Evolutionary conservation across 257 asterid genomes (phyloP), one percentile per base, ranked within the genome.

Genomic region (Solanum appendiculatum): DNA sequence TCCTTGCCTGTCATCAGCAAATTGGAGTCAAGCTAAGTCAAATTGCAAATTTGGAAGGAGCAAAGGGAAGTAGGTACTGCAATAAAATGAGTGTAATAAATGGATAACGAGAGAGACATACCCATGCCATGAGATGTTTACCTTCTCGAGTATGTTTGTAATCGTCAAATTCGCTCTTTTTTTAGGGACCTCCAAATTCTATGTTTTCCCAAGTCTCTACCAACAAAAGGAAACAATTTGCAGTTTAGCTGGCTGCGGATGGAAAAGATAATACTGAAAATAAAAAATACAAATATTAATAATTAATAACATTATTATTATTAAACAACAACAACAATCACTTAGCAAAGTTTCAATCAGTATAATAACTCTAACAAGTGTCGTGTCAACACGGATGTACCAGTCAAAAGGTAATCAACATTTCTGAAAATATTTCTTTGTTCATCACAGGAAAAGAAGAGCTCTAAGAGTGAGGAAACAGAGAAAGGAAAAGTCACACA

Each of bases 1-100:
- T 97, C 99, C 92, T 93, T 97, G 78, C 99, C 98, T 2, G 95
- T 95, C 99, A 97, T 97, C 99, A 93, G 94, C 86, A 93, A 77
- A 83, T 73, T 68, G 56, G 39, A 66, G 63, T 64, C 74, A 77
- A 33, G 73, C 85, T 13, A 54, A 58, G 51, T 85, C 63, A 83
- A 60, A 34, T 25, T 58, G 70, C 27, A 74, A 10, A 82, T 34
- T 14, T 84, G 27, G 10, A 25, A 16, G 63, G 60, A 86, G 72
- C 20, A 66, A 15, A 0, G n/a, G 37, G 29, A 70, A 48, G 5
- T 48, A 48, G 58, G 2, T 46, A 48, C 8, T 15, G 58, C 58
- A 48, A 48, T 14, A 0, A 48, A 48, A 1, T 48, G 21, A 48
- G 56, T 48, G 21, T 48, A 48, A 15, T 1, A 48, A 48, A 48